Evolutionary conservation across 352 stramenopile genomes (phyloP).

Genomic region (Salisapilia sapeloensis): DNA sequence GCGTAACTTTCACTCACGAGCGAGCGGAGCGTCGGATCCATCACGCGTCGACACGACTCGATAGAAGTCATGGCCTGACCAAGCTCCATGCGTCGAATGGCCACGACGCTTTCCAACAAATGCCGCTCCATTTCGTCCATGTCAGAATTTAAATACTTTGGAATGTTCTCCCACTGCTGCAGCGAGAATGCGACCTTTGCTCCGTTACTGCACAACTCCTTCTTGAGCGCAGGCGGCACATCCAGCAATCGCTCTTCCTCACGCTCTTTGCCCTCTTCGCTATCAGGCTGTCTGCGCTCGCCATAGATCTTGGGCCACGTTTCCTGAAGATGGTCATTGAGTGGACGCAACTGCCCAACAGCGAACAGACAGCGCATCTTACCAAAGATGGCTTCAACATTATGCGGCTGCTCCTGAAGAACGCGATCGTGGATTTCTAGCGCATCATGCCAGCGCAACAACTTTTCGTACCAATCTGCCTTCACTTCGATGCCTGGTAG

Average conservation of each 20-base stretch:
- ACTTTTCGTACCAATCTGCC: slow-evolving; percentile 97
- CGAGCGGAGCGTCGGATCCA: slow-evolving; percentile 94
- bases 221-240: slow-evolving; percentile 66
- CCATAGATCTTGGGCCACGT: slow-evolving; percentile 79
- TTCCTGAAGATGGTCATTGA: slow-evolving; percentile 86
- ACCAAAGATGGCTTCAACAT: slow-evolving; percentile 94
- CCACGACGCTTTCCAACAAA: slow-evolving; percentile 83
- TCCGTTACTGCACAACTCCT: slow-evolving; percentile 70
- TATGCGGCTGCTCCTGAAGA: slow-evolving; percentile 36
- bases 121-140: slow-evolving; percentile 76
- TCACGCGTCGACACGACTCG: slow-evolving; percentile 85
- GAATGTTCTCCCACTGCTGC: slow-evolving; percentile 75
- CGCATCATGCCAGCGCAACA: slow-evolving; percentile 95
- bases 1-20: slow-evolving; percentile 96
- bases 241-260: slow-evolving; percentile 48
- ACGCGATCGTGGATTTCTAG: slow-evolving; percentile 88
- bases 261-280: slow-evolving; percentile 18
- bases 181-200: slow-evolving; percentile 65
- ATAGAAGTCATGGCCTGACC: slow-evolving; percentile 86
- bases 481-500: slow-evolving; percentile 74
- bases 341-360: slow-evolving; percentile 91
- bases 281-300: slow-evolving; percentile 17
- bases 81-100: slow-evolving; percentile 91
- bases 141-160: slow-evolving; percentile 75
- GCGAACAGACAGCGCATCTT: slow-evolving; percentile 98